Evolutionary conservation across 768 basidiomycete species (phyloP).

Genomic region (Gymnopilus junonius): DNA sequence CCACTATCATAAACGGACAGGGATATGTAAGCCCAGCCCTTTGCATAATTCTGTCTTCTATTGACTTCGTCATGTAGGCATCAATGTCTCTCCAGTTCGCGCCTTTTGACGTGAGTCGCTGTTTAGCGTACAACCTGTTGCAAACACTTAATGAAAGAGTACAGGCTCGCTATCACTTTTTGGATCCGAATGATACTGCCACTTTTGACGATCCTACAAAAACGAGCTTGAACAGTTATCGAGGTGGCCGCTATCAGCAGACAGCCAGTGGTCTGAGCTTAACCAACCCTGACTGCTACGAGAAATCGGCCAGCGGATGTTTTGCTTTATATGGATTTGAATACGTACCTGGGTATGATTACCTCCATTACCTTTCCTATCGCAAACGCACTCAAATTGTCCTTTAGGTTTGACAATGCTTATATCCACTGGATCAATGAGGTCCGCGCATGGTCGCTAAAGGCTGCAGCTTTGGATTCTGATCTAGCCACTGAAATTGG

Average conservation of each 20-base stretch:
- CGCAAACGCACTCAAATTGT: conserved; percentile 22
- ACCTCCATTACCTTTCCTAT: not conserved
- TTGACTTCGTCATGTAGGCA: conserved; percentile 33
- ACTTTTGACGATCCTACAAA: conserved; percentile 48
- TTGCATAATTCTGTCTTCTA: not conserved
- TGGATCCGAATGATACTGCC: conserved; percentile 48
- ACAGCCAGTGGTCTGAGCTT: conserved; percentile 66
- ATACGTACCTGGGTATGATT: conserved; percentile 49
- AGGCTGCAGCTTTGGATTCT: conserved; percentile 49
- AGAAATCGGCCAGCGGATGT: conserved; percentile 33
- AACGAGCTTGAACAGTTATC: conserved; percentile 57
- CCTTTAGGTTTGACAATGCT: conserved; percentile 46
- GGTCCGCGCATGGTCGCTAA: conserved; percentile 60
- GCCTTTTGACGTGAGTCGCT: conserved; percentile 59
- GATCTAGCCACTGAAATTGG: conserved; percentile 55
- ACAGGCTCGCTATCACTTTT: conserved; percentile 58
- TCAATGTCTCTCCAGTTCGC: conserved; percentile 55
- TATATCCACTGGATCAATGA: conserved; percentile 78
- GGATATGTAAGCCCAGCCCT: conserved; percentile 26
- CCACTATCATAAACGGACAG: conserved; percentile 36
- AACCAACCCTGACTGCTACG: conserved; percentile 71
- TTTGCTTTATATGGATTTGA: conserved; percentile 49
- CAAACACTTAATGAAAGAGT: not conserved
- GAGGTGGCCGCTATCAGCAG: conserved; percentile 71
- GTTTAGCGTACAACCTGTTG: conserved; percentile 24